phyloP scores from a whole-genome alignment of 768 basidiomycete genomes.

The Lyophyllum decastes region DNA sequence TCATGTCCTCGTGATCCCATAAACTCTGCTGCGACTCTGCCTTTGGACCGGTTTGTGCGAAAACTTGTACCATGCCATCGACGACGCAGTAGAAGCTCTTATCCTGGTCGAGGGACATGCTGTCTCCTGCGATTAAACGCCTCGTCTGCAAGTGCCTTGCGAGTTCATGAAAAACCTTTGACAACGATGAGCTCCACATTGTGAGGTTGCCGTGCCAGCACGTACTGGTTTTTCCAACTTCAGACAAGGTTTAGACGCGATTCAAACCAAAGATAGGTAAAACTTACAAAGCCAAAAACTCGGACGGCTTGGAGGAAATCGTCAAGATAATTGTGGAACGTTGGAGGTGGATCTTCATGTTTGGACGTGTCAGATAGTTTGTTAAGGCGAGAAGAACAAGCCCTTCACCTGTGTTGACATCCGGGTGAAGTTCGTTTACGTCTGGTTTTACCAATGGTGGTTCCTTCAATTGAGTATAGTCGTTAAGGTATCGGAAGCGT shows the following conservation, averaged over 20 bases:
- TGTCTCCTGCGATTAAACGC: constrained; percentile 94
- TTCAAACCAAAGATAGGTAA: background rate
- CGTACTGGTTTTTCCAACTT: constrained; percentile 89
- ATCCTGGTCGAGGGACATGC: constrained; percentile 86
- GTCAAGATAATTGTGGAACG: constrained; percentile 95
- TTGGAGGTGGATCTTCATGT: constrained; percentile 57
- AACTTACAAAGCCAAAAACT: constrained; percentile 88
- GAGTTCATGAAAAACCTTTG: constrained; percentile 93
- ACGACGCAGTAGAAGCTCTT: constrained; percentile 98
- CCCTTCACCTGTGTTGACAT: constrained; percentile 68
- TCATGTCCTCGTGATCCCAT: constrained; percentile 87
- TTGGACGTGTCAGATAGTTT: constrained; percentile 14
- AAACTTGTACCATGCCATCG: constrained; percentile 96
- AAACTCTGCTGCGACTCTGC: constrained; percentile 48
- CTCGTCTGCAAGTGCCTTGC: constrained; percentile 95
- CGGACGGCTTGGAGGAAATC: constrained; percentile 96
- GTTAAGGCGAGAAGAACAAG: background rate
- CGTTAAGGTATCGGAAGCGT: constrained; percentile 77
- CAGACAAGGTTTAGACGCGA: background rate
- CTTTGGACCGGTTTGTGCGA: constrained; percentile 65
- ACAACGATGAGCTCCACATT: background rate
- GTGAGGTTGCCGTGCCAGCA: background rate
- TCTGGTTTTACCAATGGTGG: constrained; percentile 82
- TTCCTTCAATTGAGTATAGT: constrained; percentile 76
- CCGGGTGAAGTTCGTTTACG: constrained; percentile 87